phyloP scores from a whole-genome alignment of 805 yeast genomes.

The Torulaspora maleeae region DNA sequence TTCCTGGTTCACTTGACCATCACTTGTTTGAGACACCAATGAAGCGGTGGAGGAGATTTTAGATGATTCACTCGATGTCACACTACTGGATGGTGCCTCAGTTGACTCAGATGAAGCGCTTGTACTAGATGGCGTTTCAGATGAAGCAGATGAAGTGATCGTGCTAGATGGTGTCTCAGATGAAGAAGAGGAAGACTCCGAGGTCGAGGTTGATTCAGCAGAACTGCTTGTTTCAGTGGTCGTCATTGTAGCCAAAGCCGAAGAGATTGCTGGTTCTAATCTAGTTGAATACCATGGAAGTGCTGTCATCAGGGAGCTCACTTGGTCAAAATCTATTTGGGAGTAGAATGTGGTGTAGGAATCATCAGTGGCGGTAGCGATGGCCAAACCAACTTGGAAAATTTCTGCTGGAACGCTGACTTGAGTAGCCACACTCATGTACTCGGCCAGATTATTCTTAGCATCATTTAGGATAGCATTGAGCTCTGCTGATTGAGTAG shows the following conservation, averaged over 20 bases:
- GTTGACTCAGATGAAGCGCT: no score
- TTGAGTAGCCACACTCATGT: constrained; percentile 18
- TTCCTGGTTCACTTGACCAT: constrained; percentile 15
- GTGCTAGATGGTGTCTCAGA: not conserved
- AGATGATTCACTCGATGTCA: not conserved
- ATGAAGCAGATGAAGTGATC: not conserved
- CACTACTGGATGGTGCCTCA: not conserved
- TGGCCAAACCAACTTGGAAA: constrained; percentile 21
- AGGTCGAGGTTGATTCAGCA: constrained; percentile 2
- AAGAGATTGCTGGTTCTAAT: constrained; percentile 20
- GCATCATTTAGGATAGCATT: constrained; percentile 25
- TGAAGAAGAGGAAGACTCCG: constrained; percentile 3
- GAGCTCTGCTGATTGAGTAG: constrained; percentile 23
- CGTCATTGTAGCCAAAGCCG: constrained; percentile 12
- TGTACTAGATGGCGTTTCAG: not conserved
- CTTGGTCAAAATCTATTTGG: constrained; percentile 30
- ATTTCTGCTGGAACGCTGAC: constrained; percentile 22
- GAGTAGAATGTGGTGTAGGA: constrained; percentile 34
- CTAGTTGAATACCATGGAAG: constrained; percentile 38
- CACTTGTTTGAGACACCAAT: constrained; percentile 14
- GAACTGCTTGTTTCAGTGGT: constrained; percentile 6
- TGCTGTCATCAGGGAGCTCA: constrained; percentile 31
- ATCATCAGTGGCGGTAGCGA: constrained; percentile 35
- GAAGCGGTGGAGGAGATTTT: not conserved
- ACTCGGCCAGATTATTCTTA: constrained; percentile 19